phyloP scores from a whole-genome alignment of 257 asterid species.

The Gentiana macrophylla region DNA sequence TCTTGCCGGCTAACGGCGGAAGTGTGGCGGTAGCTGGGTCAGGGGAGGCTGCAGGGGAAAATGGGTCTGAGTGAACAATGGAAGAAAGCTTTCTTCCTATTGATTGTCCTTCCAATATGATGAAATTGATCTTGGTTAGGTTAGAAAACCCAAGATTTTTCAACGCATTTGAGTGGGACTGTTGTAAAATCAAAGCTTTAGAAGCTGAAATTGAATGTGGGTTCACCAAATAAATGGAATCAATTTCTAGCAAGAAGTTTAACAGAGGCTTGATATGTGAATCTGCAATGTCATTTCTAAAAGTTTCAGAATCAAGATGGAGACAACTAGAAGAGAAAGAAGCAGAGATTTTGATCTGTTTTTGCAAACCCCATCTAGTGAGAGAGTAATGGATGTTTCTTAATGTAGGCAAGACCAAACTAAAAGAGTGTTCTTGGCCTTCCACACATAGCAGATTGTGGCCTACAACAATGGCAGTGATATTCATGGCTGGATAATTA shows the following conservation, averaged over 20 bases:
- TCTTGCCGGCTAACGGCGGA: constrained; percentile 60
- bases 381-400: constrained; percentile 75
- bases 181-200: constrained; percentile 9
- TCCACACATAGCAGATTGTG: constrained; percentile 31
- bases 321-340: constrained; percentile 49
- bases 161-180: constrained; percentile 29
- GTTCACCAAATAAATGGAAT: constrained; percentile 38
- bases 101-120: constrained; percentile 17
- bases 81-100: constrained; percentile 41
- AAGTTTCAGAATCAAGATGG: constrained; percentile 16
- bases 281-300: constrained; percentile 26
- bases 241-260: constrained; percentile 26
- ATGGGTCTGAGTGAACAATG: constrained; percentile 21
- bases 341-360: constrained; percentile 46
- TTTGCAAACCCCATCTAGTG: constrained; percentile 81
- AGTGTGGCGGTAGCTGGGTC: constrained; percentile 42
- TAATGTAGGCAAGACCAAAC: constrained; percentile 41
- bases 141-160: constrained; percentile 26
- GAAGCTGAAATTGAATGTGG: constrained; percentile 13
- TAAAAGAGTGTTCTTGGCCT: constrained; percentile 17
- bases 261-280: constrained; percentile 38
- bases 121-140: constrained; percentile 10
- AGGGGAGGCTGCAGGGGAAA: constrained; percentile 24
- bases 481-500: constrained; percentile 50
- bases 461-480: constrained; percentile 52